Evolutionary conservation across 495 filamentous ascomycete genomes (phyloP).

Genomic region (Coniosporium apollinis): DNA sequence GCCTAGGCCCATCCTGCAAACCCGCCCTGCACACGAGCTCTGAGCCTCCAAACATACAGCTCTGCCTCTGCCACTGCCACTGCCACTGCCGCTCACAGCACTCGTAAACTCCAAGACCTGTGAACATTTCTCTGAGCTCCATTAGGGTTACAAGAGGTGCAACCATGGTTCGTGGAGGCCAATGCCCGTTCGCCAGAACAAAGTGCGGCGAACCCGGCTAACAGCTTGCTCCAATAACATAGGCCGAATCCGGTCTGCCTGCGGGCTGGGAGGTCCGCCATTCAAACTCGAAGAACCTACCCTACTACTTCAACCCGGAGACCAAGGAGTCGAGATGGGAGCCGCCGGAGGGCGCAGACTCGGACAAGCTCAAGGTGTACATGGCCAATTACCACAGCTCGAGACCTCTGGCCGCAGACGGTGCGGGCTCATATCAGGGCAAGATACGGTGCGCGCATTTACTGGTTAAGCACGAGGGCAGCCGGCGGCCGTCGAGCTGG

Average conservation of each 20-base stretch:
- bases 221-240: too few species aligned
- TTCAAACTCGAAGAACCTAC: slow-evolving; percentile 92
- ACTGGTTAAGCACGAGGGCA: slow-evolving; percentile 81
- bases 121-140: too few species aligned
- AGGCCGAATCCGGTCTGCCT: slow-evolving; percentile 69
- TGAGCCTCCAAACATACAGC: too few species aligned
- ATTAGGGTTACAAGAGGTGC: too few species aligned
- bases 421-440: slow-evolving; percentile 37
- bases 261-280: slow-evolving; percentile 83
- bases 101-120: too few species aligned
- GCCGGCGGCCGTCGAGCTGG: slow-evolving; percentile 81
- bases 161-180: too few species aligned
- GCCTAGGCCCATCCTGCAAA: too few species aligned
- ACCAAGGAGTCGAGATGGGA: slow-evolving; percentile 88
- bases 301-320: slow-evolving; percentile 85
- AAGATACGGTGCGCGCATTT: slow-evolving; percentile 88
- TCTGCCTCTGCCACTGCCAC: too few species aligned
- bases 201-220: too few species aligned
- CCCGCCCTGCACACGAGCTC: too few species aligned
- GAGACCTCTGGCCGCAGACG: slow-evolving; percentile 32
- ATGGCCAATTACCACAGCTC: slow-evolving; percentile 69
- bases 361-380: slow-evolving; percentile 77
- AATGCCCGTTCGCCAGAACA: too few species aligned
- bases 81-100: too few species aligned
- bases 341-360: slow-evolving; percentile 69